Evolutionary conservation across 1,139 yeast genomes (phyloP).

Genomic region (Pichia sp.): DNA sequence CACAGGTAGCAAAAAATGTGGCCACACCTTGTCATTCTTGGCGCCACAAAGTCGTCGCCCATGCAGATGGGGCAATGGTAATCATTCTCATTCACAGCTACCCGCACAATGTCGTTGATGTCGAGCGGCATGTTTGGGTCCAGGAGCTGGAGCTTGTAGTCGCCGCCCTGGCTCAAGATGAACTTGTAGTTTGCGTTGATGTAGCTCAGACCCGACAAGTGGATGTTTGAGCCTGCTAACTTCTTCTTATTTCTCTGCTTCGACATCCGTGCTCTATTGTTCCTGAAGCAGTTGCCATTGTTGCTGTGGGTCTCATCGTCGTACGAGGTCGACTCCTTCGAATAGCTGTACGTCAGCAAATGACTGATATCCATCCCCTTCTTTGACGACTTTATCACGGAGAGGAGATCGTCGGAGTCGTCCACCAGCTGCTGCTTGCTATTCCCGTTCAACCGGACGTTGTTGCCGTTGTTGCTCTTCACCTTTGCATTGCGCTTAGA

Average conservation of each 20-base stretch:
- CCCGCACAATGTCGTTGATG: slow-evolving; percentile 58
- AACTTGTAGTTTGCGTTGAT: slow-evolving; percentile 84
- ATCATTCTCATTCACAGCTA: slow-evolving; percentile 67
- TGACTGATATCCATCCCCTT: slow-evolving; percentile 61
- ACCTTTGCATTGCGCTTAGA: slow-evolving; percentile 7
- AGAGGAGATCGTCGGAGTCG: slow-evolving; percentile 32
- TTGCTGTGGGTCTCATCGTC: slow-evolving; percentile 24
- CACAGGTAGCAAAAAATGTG: slow-evolving; percentile 87
- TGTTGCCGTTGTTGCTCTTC: slow-evolving; percentile 3
- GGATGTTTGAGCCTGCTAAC: slow-evolving; percentile 11
- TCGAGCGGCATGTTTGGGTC: slow-evolving; percentile 78
- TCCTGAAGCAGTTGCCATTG: slow-evolving; percentile 1
- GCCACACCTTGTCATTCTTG: slow-evolving; percentile 93
- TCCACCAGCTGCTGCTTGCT: slow-evolving; percentile 10
- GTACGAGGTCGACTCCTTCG: slow-evolving; percentile 36
- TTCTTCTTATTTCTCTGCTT: slow-evolving; percentile 10
- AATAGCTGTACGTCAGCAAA: slow-evolving; percentile 53
- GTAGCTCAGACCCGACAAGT: slow-evolving; percentile 63
- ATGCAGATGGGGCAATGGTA: slow-evolving; percentile 88
- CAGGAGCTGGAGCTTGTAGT: slow-evolving; percentile 50
- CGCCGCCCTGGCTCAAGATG: slow-evolving; percentile 60
- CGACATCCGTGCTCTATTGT: slow-evolving; percentile 13
- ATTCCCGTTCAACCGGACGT: slow-evolving; percentile 7
- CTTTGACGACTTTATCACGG: slow-evolving; percentile 37
- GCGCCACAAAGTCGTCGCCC: slow-evolving; percentile 79